Evolutionary conservation across 305 asterid genomes (phyloP).

Genomic region (Rubia balearica): DNA sequence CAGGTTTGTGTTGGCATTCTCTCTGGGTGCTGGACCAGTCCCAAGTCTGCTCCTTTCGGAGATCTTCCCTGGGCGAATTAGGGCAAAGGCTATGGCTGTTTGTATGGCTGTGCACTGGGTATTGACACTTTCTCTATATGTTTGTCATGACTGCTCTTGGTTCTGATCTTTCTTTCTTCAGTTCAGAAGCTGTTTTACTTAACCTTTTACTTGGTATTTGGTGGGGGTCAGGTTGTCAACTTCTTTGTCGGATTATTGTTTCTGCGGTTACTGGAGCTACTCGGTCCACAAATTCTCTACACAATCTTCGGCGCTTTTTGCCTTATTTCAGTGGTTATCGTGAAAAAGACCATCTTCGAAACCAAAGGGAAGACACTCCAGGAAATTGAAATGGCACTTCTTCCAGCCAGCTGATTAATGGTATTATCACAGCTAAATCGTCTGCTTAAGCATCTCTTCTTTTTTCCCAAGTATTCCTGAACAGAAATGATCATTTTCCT

Average conservation of each 20-base stretch:
- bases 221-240: slow-evolving; percentile 50
- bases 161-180: background rate
- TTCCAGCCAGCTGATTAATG: slow-evolving; percentile 44
- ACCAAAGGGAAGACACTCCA: slow-evolving; percentile 86
- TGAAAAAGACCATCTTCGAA: slow-evolving; percentile 62
- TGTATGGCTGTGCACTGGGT: slow-evolving; percentile 98
- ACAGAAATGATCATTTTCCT: background rate
- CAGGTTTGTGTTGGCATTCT: slow-evolving; percentile 72
- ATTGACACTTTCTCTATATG: slow-evolving; percentile 16
- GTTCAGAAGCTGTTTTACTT: background rate
- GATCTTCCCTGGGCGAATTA: slow-evolving; percentile 76
- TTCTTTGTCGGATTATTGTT: slow-evolving; percentile 72
- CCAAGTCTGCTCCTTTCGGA: slow-evolving; percentile 88
- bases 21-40: slow-evolving; percentile 91
- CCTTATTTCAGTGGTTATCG: slow-evolving; percentile 43
- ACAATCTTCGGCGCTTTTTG: slow-evolving; percentile 53
- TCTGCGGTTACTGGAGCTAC: slow-evolving; percentile 60
- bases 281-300: slow-evolving; percentile 70
- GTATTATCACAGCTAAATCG: background rate
- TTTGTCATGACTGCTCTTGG: background rate
- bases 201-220: slow-evolving; percentile 1
- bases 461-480: background rate
- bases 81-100: slow-evolving; percentile 92
- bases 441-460: background rate
- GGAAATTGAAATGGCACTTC: slow-evolving; percentile 69